These are phyloP conservation scores for Citrullus amarus DNA, from an alignment of 306 rosid species.

Conservation along the genomic window DNA sequence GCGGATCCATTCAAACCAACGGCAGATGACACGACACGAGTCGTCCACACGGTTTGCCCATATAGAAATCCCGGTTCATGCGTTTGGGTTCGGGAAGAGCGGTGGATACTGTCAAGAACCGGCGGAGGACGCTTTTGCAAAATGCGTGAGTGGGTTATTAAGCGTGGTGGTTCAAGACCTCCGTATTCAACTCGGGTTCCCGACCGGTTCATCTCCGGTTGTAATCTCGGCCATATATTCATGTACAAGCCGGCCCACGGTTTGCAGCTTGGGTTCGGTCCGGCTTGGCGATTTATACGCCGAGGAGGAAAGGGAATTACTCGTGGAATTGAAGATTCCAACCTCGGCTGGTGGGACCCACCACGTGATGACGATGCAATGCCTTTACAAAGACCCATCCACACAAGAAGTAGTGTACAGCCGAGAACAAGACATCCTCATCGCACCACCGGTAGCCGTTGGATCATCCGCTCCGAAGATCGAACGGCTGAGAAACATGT, in stretches of 20 bases:
- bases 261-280: constrained; percentile 12
- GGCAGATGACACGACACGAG: neutral
- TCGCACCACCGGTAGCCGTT: constrained; percentile 21
- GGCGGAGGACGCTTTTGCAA: constrained; percentile 20
- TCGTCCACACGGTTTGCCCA: neutral
- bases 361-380: constrained; percentile 52
- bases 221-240: constrained; percentile 12
- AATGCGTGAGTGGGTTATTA: constrained; percentile 26
- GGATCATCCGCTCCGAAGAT: constrained; percentile 13
- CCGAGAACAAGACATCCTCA: constrained; percentile 33
- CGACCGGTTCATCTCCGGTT: neutral
- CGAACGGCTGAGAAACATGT: constrained; percentile 38
- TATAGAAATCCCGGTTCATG: constrained; percentile 16
- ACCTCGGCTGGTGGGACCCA: constrained; percentile 20
- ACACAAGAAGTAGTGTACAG: constrained; percentile 49
- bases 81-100: constrained; percentile 24
- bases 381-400: constrained; percentile 49
- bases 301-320: constrained; percentile 20
- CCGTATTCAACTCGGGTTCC: constrained; percentile 14
- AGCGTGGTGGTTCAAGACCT: constrained; percentile 30
- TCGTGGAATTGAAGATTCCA: constrained; percentile 14
- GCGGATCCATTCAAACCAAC: neutral
- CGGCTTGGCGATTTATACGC: constrained; percentile 19
- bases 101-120: constrained; percentile 15
- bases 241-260: constrained; percentile 6